Evolutionary conservation across 106 monocot genomes (phyloP).

Genomic region (Narthecium ossifragum): DNA sequence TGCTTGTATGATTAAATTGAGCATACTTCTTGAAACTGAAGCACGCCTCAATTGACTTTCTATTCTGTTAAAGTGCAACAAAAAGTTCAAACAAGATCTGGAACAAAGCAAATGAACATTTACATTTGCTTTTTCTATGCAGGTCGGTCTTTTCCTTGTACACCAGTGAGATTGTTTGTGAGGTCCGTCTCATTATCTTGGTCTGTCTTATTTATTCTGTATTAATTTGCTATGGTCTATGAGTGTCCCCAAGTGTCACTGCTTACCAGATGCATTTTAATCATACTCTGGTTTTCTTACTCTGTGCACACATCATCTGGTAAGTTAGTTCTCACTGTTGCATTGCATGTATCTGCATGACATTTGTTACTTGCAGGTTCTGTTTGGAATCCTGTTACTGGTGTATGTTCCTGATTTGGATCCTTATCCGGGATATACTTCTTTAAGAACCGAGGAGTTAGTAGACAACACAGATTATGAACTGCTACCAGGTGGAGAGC

Average conservation of each 20-base stretch:
- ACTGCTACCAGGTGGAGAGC: slow-evolving; percentile 62
- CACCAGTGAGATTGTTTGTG: slow-evolving; percentile 52
- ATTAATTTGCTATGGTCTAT: no score
- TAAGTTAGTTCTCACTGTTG: no score
- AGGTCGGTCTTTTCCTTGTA: slow-evolving; percentile 67
- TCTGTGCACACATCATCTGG: no score
- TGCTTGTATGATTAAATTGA: no score
- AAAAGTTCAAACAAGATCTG: no score
- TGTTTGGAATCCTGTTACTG: slow-evolving; percentile 75
- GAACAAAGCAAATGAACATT: no score
- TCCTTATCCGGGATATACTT: slow-evolving; percentile 68
- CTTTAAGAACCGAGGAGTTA: slow-evolving; percentile 35
- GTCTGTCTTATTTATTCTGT: neutral
- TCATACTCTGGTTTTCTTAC: no score
- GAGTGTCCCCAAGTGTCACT: no score
- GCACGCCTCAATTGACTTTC: no score
- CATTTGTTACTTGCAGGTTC: slow-evolving; percentile 37
- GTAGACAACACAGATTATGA: slow-evolving; percentile 63
- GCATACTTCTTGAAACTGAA: neutral
- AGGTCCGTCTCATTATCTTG: slow-evolving; percentile 39
- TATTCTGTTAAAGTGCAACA: no score
- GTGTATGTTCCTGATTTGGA: slow-evolving; percentile 76
- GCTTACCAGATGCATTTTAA: no score
- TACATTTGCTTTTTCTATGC: slow-evolving; percentile 30
- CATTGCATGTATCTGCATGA: neutral